These are phyloP conservation scores for Cucurbitaria berberidis DNA, from an alignment of 2,329 filamentous ascomycete species.

Conservation along the genomic window DNA sequence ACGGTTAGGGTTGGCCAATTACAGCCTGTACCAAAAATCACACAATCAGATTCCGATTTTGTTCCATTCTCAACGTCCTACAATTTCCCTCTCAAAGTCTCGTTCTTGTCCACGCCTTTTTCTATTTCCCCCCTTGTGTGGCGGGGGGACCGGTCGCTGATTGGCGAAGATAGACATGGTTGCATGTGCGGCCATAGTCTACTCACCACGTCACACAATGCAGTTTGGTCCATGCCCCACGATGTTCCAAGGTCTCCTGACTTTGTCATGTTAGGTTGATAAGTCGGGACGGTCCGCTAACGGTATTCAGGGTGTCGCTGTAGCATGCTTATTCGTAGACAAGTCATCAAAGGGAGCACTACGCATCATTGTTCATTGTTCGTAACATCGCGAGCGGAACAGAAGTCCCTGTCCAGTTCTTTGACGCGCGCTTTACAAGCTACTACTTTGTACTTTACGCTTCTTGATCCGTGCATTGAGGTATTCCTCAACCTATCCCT, in stretches of 20 bases:
- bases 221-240: constrained; percentile 16
- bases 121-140: constrained; percentile 1
- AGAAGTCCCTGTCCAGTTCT: not conserved
- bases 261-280: constrained; percentile 5
- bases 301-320: constrained; percentile 6
- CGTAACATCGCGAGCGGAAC: no score
- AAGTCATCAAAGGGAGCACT: not conserved
- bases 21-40: constrained; percentile 50
- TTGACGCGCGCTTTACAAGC: not conserved
- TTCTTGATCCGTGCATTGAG: not conserved
- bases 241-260: constrained; percentile 29
- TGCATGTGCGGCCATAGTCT: constrained; percentile 33
- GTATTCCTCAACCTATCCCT: constrained; percentile 9
- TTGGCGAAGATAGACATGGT: constrained; percentile 24
- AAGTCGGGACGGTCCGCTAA: constrained; percentile 30
- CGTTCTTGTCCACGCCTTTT: not conserved
- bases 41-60: constrained; percentile 46
- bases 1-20: constrained; percentile 40
- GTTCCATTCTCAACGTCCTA: constrained; percentile 24
- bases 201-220: constrained; percentile 46
- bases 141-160: constrained; percentile 14
- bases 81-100: not conserved
- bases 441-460: not conserved
- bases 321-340: not conserved
- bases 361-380: no score